A percentile compares a stretch with the other conserved stretches of the same genome.
Conservation (phyloP, 352 stramenopile genomes). For the Phytopythium cucurbitacearum region DNA sequence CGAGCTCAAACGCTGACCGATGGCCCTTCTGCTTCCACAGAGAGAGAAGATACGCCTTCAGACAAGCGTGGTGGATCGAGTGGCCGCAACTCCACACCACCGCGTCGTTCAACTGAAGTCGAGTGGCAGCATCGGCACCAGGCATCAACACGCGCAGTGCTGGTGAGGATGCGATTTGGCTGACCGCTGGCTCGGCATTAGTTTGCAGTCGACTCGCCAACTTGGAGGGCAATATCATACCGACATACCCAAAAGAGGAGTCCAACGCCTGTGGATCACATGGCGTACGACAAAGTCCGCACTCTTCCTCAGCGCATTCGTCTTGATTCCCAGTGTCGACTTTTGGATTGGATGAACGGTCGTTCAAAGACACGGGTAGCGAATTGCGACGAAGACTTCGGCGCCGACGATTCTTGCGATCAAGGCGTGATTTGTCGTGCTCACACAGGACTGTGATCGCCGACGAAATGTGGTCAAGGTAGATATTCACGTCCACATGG, state of each 20-base stretch:
- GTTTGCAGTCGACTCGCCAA: slow-evolving; percentile 36
- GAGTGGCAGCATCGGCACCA: slow-evolving; percentile 21
- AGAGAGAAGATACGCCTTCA: slow-evolving; percentile 66
- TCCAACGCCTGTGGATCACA: slow-evolving; percentile 35
- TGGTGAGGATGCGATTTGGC: slow-evolving; percentile 7
- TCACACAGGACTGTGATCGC: slow-evolving; percentile 52
- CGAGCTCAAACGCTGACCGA: slow-evolving; percentile 33
- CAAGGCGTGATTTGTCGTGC: slow-evolving; percentile 28
- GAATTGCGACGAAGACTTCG: slow-evolving; percentile 20
- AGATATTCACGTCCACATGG: slow-evolving; percentile 58
- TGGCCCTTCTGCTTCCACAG: slow-evolving; percentile 60
- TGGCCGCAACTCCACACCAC: slow-evolving; percentile 75
- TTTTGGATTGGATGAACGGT: no score
- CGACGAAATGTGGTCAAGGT: slow-evolving; percentile 61
- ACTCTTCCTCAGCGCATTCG: slow-evolving; percentile 34
- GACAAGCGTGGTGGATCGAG: slow-evolving; percentile 57
- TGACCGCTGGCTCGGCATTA: background rate
- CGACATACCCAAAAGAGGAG: slow-evolving; percentile 60
- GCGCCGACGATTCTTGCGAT: slow-evolving; percentile 26
- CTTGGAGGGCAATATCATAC: slow-evolving; percentile 61
- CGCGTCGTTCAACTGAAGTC: slow-evolving; percentile 34
- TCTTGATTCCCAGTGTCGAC: slow-evolving; percentile 16
- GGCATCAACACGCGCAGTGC: slow-evolving; percentile 23
- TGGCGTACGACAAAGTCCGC: slow-evolving; percentile 54
- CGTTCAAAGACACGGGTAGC: background rate